phyloP scores from a whole-genome alignment of 176 grass and related monocot genomes.

The Phyllostachys edulis region DNA sequence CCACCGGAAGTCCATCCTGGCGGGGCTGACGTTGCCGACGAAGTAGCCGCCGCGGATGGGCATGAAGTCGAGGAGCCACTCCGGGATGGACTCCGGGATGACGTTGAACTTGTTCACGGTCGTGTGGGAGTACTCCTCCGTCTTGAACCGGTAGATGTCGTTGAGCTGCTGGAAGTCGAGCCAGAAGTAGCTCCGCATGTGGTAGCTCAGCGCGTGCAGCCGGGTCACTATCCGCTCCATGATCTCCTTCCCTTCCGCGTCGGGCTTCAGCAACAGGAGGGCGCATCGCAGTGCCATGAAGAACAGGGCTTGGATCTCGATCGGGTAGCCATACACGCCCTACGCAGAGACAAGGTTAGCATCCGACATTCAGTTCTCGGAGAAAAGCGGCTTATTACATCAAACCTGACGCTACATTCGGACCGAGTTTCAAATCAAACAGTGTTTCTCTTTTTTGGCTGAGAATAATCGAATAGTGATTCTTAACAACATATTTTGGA shows the following conservation, averaged over 20 bases:
- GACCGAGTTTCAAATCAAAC: neutral
- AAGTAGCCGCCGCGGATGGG: conserved; percentile 80
- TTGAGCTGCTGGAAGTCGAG: conserved; percentile 87
- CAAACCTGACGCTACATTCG: neutral
- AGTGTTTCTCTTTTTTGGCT: neutral
- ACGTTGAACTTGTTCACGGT: conserved; percentile 99
- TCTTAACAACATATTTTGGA: too few species aligned
- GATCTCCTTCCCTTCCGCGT: conserved; percentile 70
- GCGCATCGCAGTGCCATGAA: conserved; percentile 86
- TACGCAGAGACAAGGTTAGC: neutral
- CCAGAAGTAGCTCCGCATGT: conserved; percentile 94
- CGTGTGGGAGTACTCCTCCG: conserved; percentile 99
- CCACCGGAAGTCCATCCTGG: conserved; percentile 96
- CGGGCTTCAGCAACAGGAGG: conserved; percentile 66
- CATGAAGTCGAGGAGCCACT: conserved; percentile 97
- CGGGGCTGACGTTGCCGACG: conserved; percentile 90
- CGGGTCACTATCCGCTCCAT: conserved; percentile 74
- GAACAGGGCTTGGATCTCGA: conserved; percentile 94
- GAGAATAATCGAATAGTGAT: too few species aligned
- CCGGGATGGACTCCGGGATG: conserved; percentile 94
- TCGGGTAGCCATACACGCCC: conserved; percentile 91
- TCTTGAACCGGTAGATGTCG: conserved; percentile 82
- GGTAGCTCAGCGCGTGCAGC: conserved; percentile 84
- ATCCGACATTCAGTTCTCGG: neutral
- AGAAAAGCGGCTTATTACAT: neutral